Evolutionary conservation across 169 alveolate species (phyloP).

Genomic region (Babesia ovis): DNA sequence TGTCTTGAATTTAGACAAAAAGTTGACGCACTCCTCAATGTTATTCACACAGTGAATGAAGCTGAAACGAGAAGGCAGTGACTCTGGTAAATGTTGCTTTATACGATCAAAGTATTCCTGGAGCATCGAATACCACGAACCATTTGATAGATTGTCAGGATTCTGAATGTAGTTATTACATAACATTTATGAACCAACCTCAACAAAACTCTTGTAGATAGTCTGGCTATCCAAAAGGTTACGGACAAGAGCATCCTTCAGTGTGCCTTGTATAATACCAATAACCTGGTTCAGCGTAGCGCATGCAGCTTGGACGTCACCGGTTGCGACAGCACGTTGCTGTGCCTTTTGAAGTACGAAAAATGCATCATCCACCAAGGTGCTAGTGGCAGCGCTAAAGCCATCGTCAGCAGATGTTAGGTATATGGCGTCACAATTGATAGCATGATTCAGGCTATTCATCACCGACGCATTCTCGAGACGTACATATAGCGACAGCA

Average conservation of each 20-base stretch:
- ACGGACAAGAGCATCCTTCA: constrained; percentile 34
- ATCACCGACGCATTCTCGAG: constrained; percentile 45
- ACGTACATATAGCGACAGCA: constrained; percentile 40
- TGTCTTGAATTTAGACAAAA: constrained; percentile 42
- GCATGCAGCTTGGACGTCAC: constrained; percentile 69
- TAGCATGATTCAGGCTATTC: constrained; percentile 38
- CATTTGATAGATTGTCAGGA: constrained; percentile 35
- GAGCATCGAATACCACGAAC: constrained; percentile 41
- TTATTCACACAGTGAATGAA: constrained; percentile 62
- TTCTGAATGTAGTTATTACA: neutral
- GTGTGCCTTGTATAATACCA: constrained; percentile 25
- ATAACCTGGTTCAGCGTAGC: constrained; percentile 62
- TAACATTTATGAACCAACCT: constrained; percentile 11
- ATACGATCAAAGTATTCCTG: constrained; percentile 39
- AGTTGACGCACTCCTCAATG: constrained; percentile 59
- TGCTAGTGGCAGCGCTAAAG: constrained; percentile 41
- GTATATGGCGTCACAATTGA: constrained; percentile 43
- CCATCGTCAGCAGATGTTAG: constrained; percentile 35
- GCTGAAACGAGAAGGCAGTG: constrained; percentile 50
- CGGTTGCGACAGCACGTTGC: constrained; percentile 65
- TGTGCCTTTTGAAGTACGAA: constrained; percentile 65
- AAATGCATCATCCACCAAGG: constrained; percentile 62
- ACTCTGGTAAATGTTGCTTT: constrained; percentile 41
- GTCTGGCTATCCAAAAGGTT: constrained; percentile 47
- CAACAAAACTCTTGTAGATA: constrained; percentile 38